A percentile compares a stretch with the other conserved stretches of the same genome.
Conservation (phyloP, 495 filamentous ascomycete species). For the Podospora appendiculata region DNA sequence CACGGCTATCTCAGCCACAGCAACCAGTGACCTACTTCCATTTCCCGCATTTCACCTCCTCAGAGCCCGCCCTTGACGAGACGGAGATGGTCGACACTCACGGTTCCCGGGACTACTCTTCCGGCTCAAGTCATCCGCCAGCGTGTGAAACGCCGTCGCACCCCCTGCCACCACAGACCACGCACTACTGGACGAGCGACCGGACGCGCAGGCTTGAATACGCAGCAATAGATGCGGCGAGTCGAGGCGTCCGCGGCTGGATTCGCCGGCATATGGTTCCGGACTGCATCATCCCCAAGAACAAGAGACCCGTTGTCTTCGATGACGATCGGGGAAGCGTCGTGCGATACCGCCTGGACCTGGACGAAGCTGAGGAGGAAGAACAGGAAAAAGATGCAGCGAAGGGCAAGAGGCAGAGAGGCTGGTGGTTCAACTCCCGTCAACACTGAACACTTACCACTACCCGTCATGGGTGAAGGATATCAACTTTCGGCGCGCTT, state of each 20-base stretch:
- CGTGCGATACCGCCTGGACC: slow-evolving; percentile 43
- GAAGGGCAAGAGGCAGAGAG: slow-evolving; percentile 11
- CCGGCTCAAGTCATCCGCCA: slow-evolving; percentile 7
- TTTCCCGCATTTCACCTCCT: slow-evolving; percentile 40
- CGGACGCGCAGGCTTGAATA: slow-evolving; percentile 47
- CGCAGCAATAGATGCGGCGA: slow-evolving; percentile 50
- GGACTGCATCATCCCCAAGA: slow-evolving; percentile 44
- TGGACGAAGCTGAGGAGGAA: slow-evolving; percentile 23
- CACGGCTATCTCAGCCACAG: slow-evolving; percentile 9
- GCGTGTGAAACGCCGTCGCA: slow-evolving; percentile 12
- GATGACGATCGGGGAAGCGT: slow-evolving; percentile 48
- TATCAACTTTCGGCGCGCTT: not conserved
- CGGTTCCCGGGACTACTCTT: not conserved
- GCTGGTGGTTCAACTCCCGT: slow-evolving; percentile 19
- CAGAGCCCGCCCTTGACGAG: slow-evolving; percentile 21
- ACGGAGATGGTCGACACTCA: slow-evolving; percentile 5
- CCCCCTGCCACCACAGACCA: slow-evolving; percentile 42
- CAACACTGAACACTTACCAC: slow-evolving; percentile 2
- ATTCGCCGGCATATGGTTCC: slow-evolving; percentile 44
- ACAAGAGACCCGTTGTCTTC: slow-evolving; percentile 36
- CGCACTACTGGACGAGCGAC: slow-evolving; percentile 51
- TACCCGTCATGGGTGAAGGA: not conserved
- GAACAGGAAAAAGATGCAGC: slow-evolving; percentile 6
- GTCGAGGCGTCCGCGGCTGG: slow-evolving; percentile 45
- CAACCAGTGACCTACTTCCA: slow-evolving; percentile 35